A percentile compares a stretch with the other conserved stretches of the same genome.
Evolutionary conservation across 2,329 filamentous ascomycete genomes (phyloP).

Genomic region (Pseudocercospora ulei): DNA sequence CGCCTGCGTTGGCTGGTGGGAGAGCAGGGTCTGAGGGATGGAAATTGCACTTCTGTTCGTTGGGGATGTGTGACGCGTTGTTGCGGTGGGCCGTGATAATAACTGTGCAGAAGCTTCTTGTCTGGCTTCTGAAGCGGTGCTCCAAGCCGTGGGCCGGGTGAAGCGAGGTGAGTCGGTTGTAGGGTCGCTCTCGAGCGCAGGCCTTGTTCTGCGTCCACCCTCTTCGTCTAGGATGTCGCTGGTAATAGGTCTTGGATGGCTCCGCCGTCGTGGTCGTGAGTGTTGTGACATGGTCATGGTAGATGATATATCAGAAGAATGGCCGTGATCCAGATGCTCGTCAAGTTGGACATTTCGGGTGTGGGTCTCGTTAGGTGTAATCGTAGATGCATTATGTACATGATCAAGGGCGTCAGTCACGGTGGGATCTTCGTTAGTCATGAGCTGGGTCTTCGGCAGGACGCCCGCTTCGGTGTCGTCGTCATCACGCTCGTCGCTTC

Average conservation of each 20-base stretch:
- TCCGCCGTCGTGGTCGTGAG: constrained; percentile 1
- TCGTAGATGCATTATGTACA: constrained; percentile 4
- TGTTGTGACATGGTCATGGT: constrained; percentile 6
- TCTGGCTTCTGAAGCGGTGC: neutral
- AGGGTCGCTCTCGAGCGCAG: constrained; percentile 21
- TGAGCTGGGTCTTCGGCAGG: neutral
- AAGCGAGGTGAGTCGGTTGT: constrained; percentile 16
- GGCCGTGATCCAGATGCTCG: constrained; percentile 3
- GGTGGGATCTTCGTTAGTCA: constrained; percentile 4
- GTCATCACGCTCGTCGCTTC: constrained; percentile 17
- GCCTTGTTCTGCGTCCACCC: constrained; percentile 22
- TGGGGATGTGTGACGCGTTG: neutral
- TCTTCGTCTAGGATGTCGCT: constrained; percentile 24
- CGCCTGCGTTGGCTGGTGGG: constrained; percentile 2
- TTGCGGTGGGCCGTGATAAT: neutral
- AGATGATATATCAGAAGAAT: constrained; percentile 1
- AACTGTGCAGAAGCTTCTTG: neutral
- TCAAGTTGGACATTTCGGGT: constrained; percentile 9
- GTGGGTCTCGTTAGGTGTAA: neutral
- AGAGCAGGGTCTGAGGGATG: neutral
- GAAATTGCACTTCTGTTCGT: neutral
- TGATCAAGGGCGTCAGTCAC: constrained; percentile 8
- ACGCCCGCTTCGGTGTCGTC: constrained; percentile 14
- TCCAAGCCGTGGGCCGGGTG: neutral
- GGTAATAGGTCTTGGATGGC: constrained; percentile 19